Percentiles rank a stretch among this genome's conserved stretches.
Conservation (phyloP, 2,329 filamentous ascomycete genomes). For the Diaporthe sp. region DNA sequence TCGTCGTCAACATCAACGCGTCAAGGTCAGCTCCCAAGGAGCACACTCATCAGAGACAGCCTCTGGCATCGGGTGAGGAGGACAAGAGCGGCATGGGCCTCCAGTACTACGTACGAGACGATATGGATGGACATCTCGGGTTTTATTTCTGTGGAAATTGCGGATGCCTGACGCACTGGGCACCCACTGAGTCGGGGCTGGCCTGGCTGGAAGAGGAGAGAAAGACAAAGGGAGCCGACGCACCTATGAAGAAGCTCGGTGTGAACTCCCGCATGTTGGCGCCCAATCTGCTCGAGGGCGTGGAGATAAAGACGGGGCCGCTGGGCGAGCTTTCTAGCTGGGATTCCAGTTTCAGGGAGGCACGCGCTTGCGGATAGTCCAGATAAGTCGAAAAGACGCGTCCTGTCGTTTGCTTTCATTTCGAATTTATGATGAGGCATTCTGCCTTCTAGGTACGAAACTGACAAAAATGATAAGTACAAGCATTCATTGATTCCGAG, state of each 20-base stretch:
- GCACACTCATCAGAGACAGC: too few species aligned
- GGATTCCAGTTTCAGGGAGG: neutral
- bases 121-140: slow-evolving; percentile 13
- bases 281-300: slow-evolving; percentile 2
- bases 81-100: neutral
- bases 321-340: neutral
- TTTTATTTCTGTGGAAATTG: slow-evolving; percentile 36
- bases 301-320: slow-evolving; percentile 5
- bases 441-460: neutral
- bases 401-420: too few species aligned
- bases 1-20: slow-evolving; percentile 1
- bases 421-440: too few species aligned
- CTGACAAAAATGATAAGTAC: neutral
- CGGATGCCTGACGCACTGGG: slow-evolving; percentile 40
- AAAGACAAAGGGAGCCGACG: neutral
- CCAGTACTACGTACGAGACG: slow-evolving; percentile 22
- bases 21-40: neutral
- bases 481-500: neutral
- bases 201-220: neutral
- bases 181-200: neutral
- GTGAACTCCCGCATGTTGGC: slow-evolving; percentile 26
- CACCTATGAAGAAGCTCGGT: neutral
- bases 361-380: too few species aligned
- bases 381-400: neutral
- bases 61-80: neutral